Base-by-base conservation (phyloP, 257 asterid genomes). In the Apocynum venetum region DNA sequence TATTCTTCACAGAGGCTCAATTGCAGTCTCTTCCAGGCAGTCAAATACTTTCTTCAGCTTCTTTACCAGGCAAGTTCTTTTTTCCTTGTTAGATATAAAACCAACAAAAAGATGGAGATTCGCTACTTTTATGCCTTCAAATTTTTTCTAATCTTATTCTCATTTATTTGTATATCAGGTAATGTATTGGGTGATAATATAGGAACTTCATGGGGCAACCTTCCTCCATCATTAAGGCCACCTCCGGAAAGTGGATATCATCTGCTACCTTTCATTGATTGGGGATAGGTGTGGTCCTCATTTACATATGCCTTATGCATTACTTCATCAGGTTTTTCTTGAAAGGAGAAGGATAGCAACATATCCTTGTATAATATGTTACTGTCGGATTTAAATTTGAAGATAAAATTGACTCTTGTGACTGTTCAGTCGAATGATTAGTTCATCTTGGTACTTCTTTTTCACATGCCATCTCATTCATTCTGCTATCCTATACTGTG, bases 221-320 rank as follows among this genome's bases (percentile, higher is more conserved):
- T 93, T 57, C 98, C 98, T 80, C 96, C 99, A 48, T 96, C 98
- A 0, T 74, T 93, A 73, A 89, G 89, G 91, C 99, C 97, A 80
- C 97, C 98, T 66, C 98, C 98, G 11, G 96, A 89, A 72, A 89
- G 95, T 72, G 99, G 98, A 78, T 89, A 89, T 84, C 95, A 89
- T 53, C 88, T 88, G 78, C 84, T 87, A 53, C 96, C 97, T n/a
- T 91, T 88, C 75, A 76, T 93, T 49, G 96, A 96, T 48, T 93
- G 98, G 99, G 97, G 98, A 85, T 95, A 93, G 76, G 71, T 68
- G 52, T 35, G 69, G 52, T 35, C 79, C 53, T 68, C 66, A 31
- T 56, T n/a, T 5, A 10, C 20, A 25, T 72, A 48, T 25, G 46
- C 72, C 65, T 57, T 17, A 15, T 55, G 67, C 61, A 44, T 44